Conservation (phyloP, 345 rosid species). For the Rhizophora apiculata region DNA sequence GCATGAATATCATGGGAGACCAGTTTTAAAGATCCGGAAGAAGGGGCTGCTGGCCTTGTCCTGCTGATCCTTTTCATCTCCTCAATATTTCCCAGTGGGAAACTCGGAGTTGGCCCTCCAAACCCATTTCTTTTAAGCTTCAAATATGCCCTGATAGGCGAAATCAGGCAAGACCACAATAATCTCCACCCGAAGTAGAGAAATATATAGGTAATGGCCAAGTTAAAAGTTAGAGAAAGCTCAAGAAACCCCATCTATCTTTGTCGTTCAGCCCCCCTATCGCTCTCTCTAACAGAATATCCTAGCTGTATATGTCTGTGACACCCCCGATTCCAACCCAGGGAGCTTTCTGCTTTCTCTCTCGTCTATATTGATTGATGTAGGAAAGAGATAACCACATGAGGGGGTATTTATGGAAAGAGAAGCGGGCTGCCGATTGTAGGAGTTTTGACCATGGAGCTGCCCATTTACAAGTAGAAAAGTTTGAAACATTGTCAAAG, state of each 20-base stretch:
- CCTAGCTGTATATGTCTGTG: no score
- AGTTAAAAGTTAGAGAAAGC: constrained; percentile 17
- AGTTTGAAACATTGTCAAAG: neutral
- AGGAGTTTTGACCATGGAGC: constrained; percentile 21
- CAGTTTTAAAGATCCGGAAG: constrained; percentile 18
- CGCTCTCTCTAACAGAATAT: no score
- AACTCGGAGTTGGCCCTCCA: constrained; percentile 67
- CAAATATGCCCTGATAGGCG: constrained; percentile 42
- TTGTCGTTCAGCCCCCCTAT: neutral
- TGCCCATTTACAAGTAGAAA: no score
- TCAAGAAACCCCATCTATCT: constrained; percentile 29
- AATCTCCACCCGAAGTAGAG: constrained; percentile 36
- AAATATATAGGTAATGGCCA: constrained; percentile 17
- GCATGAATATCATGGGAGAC: constrained; percentile 82
- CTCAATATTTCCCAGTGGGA: constrained; percentile 72
- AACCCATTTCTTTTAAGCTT: constrained; percentile 67
- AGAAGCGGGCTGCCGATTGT: constrained; percentile 8
- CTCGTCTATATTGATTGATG: neutral
- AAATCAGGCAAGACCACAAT: constrained; percentile 55
- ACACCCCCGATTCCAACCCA: no score
- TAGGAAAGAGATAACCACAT: neutral
- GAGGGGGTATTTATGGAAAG: constrained; percentile 41
- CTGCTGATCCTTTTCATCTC: constrained; percentile 53
- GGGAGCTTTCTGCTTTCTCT: no score
- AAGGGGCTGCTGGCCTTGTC: constrained; percentile 12